phyloP scores from a whole-genome alignment of 331 rosid species.

The Quercus phellos region DNA sequence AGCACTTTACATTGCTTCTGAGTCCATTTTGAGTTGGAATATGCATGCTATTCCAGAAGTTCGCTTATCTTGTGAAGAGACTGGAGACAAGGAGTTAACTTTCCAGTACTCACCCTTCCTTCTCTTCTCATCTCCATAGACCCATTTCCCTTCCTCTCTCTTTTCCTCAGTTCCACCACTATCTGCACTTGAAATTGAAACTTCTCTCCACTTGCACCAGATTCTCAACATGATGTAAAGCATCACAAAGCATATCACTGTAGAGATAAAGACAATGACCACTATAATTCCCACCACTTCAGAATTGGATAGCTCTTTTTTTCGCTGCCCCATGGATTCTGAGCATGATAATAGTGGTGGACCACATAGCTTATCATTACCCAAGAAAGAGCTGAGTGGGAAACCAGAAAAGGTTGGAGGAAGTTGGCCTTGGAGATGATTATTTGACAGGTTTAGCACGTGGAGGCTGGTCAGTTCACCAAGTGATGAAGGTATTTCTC shows the following conservation, averaged over 20 bases:
- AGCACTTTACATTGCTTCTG: slow-evolving; percentile 35
- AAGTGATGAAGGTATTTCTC: slow-evolving; percentile 60
- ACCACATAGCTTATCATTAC: slow-evolving; percentile 60
- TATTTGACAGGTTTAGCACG: slow-evolving; percentile 71
- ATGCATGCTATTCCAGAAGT: slow-evolving; percentile 51
- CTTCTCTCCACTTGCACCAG: slow-evolving; percentile 88
- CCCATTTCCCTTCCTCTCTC: slow-evolving; percentile 42
- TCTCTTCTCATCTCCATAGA: slow-evolving; percentile 38
- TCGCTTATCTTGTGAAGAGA: slow-evolving; percentile 56
- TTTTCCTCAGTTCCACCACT: slow-evolving; percentile 28
- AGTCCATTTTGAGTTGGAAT: slow-evolving; percentile 47
- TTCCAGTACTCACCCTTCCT: slow-evolving; percentile 75
- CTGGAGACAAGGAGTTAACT: slow-evolving; percentile 49
- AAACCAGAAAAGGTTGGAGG: slow-evolving; percentile 64
- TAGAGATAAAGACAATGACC: slow-evolving; percentile 71
- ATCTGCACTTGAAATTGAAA: slow-evolving; percentile 54
- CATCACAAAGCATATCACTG: slow-evolving; percentile 66
- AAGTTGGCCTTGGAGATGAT: slow-evolving; percentile 64
- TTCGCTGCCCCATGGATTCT: slow-evolving; percentile 30
- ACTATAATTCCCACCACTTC: slow-evolving; percentile 64
- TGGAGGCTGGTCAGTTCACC: slow-evolving; percentile 80
- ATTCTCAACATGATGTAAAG: slow-evolving; percentile 74
- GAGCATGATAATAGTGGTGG: slow-evolving; percentile 56
- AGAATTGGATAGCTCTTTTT: slow-evolving; percentile 45
- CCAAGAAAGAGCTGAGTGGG: slow-evolving; percentile 75